Evolutionary conservation across 768 basidiomycete genomes (phyloP), one percentile per base, ranked within the genome.

Genomic region (Plicaturopsis crispa): DNA sequence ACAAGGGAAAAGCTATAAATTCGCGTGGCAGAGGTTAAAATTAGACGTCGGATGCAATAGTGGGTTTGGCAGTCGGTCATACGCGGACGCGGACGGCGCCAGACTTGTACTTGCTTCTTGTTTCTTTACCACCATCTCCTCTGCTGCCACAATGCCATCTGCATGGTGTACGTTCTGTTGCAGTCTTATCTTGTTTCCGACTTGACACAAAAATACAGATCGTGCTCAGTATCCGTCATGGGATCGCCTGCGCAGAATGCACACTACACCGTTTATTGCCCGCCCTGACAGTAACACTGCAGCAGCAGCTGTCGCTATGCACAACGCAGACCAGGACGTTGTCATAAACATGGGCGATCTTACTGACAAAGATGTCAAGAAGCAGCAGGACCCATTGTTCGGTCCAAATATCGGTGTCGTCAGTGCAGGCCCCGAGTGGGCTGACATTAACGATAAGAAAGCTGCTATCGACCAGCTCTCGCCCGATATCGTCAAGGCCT

Each of bases 361-460:
- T n/a, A 45, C 52, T 1, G 50, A 47, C 38, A 72, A 70, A 50
- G 70, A 78, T 33, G n/a, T n/a, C n/a, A 73, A 73, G 47, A 80
- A 77, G 54, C 75, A 77, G 31, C 75, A 77, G 10, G 86, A 91
- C 43, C 82, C 87, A 0, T 73, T 96, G 32, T 96, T 94, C 59
- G 92, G 92, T 0, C 92, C 92, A 6, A 86, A 83, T 56, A 85
- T 96, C 40, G 92, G 92, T 7, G 70, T 82, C 36, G 73, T 84
- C 33, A 73, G 62, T 52, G 70, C 65, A 38, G 76, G 77, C 1
- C 86, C 87, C 6, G 60, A 74, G 0, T 90, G 87, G 87, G 78
- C 86, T 1, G 60, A 73, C 19, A 50, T 56, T 19, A 65, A 65
- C 36, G 81, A 84, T 56, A 88, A 83, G 68, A 75, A 66, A 44